Base-by-base conservation (phyloP, 2,329 filamentous ascomycete genomes). In the Myriangium duriaei region DNA sequence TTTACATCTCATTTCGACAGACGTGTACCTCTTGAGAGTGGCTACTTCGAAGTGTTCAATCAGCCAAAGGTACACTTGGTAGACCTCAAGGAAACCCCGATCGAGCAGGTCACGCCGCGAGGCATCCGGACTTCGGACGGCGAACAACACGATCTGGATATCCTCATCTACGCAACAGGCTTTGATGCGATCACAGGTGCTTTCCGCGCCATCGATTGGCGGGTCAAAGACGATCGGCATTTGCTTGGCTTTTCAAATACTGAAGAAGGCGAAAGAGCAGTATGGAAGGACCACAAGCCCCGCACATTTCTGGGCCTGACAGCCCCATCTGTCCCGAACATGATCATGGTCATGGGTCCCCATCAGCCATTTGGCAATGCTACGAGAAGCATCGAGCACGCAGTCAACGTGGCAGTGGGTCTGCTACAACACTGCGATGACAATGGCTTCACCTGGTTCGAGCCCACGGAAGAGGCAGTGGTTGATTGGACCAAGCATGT, bases 401-500 rank as follows among this genome's bases (percentile, higher is more conserved):
- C 37, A 14, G 32, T 34, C 15, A 16, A 11, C 18, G 32, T 34
- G n/a, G 32, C 26, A 16, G 14, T 14, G n/a, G 32, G 26, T 10
- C 12, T 34, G 15, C 17, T 34, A 11, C 17, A 39, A 28, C 51
- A 54, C 4, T 43, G 57, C 4, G 47, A 53, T 24, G 49, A 57
- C 3, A 51, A 62, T 35, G 52, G 53, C 2, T 57, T 60, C 34
- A 55, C 52, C 31, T 55, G 54, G 30, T 55, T 63, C 29, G 59
- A 64, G 32, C 49, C 61, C 0, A 61, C 55, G 4, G 50, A 49
- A 29, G 57, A 63, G 37, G 58, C 57, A 3, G 61, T 64, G 43
- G 56, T 60, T 38, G 50, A 57, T 24, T 67, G 63, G 63, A 46
- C 45, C 12, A 46, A 55, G 52, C 68, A 71, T 53, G 68, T 72